Conservation (phyloP, 2,329 filamentous ascomycete genomes). For the Amesomyces nigricolor region DNA sequence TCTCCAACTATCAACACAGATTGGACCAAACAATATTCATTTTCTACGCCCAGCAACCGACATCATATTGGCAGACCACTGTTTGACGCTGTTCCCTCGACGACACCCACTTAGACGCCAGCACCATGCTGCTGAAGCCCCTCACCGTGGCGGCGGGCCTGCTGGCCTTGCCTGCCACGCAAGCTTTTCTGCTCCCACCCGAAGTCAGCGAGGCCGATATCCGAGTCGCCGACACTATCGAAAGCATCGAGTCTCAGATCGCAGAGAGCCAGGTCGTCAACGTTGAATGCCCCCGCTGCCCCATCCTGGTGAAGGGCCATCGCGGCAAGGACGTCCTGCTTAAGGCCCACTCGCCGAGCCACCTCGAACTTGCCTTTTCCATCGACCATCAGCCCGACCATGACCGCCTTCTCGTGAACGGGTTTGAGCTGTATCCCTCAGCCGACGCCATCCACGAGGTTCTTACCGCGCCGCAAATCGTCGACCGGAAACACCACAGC, state of each 20-base stretch:
- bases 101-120: background rate
- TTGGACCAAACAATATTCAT: background rate
- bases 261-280: constrained; percentile 38
- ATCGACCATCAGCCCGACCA: constrained; percentile 41
- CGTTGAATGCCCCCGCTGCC: constrained; percentile 51
- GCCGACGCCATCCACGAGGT: constrained; percentile 41
- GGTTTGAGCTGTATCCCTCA: constrained; percentile 53
- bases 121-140: constrained; percentile 36
- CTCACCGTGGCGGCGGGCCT: constrained; percentile 41
- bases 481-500: constrained; percentile 27
- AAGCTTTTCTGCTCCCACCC: constrained; percentile 51
- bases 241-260: constrained; percentile 34
- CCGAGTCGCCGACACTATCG: constrained; percentile 38
- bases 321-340: constrained; percentile 25
- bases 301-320: constrained; percentile 32
- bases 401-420: constrained; percentile 52
- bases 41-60: background rate
- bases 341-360: constrained; percentile 30
- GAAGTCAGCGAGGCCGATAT: constrained; percentile 40
- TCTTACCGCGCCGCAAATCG: constrained; percentile 43
- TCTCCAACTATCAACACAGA: constrained; percentile 2
- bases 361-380: constrained; percentile 50
- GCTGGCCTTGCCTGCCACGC: constrained; percentile 30
- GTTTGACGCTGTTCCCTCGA: background rate
- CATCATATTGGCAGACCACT: background rate